phyloP scores from a whole-genome alignment of 2,329 filamentous ascomycete species.

The Phaeophleospora eucalypticola region DNA sequence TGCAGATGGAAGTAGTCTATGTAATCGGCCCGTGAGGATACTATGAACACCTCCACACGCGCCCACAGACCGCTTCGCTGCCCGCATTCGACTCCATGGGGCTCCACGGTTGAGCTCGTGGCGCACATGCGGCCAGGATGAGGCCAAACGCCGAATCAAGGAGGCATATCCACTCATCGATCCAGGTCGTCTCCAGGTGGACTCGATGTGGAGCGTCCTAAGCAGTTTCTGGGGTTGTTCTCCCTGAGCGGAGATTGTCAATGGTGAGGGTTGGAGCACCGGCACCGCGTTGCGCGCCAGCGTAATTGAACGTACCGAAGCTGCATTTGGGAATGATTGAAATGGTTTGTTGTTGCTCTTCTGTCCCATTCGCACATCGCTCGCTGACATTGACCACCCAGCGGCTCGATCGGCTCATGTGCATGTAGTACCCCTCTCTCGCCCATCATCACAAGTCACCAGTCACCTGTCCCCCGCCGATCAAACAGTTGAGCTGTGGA shows the following conservation, averaged over 20 bases:
- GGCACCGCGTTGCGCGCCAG: too few relatives aligned
- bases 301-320: too few relatives aligned
- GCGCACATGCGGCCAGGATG: constrained; percentile 1
- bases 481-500: not conserved
- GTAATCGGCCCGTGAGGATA: constrained; percentile 17
- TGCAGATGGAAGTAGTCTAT: constrained; percentile 2
- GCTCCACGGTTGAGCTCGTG: constrained; percentile 6
- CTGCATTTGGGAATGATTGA: too few relatives aligned
- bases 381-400: too few relatives aligned
- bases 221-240: too few relatives aligned
- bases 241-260: too few relatives aligned
- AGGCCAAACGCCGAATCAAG: not conserved
- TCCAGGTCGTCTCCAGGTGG: too few relatives aligned
- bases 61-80: not conserved
- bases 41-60: constrained; percentile 1
- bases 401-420: too few relatives aligned
- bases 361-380: too few relatives aligned
- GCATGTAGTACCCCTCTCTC: not conserved
- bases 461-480: not conserved
- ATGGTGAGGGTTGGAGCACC: too few relatives aligned
- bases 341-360: too few relatives aligned
- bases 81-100: constrained; percentile 9
- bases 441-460: not conserved
- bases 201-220: not conserved
- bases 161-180: not conserved